phyloP scores from a whole-genome alignment of 306 rosid genomes.

The Ziziphus jujuba region DNA sequence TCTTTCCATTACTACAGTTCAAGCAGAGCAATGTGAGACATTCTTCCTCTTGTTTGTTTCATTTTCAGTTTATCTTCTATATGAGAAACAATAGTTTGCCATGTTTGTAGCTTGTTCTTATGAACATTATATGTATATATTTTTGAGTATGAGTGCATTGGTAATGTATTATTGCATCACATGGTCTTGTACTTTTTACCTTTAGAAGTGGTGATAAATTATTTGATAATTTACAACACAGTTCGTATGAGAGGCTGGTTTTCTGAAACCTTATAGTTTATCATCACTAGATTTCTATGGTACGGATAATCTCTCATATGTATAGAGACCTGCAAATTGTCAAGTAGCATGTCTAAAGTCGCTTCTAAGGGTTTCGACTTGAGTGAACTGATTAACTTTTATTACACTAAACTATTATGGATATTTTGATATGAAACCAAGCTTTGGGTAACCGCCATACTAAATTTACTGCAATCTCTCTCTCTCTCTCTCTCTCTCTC shows the following conservation, averaged over 20 bases:
- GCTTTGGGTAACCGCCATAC: background rate
- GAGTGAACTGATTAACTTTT: background rate
- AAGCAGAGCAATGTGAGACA: conserved; percentile 57
- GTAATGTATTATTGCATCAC: background rate
- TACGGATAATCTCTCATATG: too few relatives aligned
- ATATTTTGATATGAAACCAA: too few relatives aligned
- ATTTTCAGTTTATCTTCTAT: background rate
- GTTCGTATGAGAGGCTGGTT: background rate
- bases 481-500: conserved; percentile 11
- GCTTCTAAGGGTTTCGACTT: background rate
- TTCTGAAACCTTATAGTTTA: background rate
- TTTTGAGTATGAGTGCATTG: background rate
- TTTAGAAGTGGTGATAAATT: background rate
- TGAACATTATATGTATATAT: background rate
- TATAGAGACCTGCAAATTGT: too few relatives aligned
- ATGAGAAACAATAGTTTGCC: conserved; percentile 11
- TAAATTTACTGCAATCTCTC: background rate
- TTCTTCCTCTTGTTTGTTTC: conserved; percentile 3
- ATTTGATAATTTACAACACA: background rate
- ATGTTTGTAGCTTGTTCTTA: conserved; percentile 14
- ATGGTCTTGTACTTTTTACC: background rate
- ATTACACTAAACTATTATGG: too few relatives aligned
- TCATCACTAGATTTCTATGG: too few relatives aligned
- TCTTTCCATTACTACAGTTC: conserved; percentile 58
- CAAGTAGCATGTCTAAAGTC: background rate